Conservation (phyloP, 1,139 yeast genomes). For the Candida pseudoviswanathii region DNA sequence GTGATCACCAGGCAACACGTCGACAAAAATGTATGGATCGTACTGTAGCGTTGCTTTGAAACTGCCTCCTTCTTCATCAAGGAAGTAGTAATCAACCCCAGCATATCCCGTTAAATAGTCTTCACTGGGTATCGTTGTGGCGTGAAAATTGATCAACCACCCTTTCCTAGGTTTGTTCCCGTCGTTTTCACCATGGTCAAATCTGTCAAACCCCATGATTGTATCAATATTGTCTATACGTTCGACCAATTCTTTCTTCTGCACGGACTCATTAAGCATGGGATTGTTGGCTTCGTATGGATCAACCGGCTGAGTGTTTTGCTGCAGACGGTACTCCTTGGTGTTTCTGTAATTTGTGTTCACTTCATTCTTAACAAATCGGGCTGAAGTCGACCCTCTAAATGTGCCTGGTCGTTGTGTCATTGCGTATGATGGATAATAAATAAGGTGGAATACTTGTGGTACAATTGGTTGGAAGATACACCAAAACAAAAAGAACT, state of each 20-base stretch:
- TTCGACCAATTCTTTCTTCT: conserved; percentile 45
- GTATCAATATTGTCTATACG: conserved; percentile 68
- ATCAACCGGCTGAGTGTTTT: conserved; percentile 19
- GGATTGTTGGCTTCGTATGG: conserved; percentile 37
- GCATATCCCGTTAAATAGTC: conserved; percentile 66
- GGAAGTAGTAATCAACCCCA: conserved; percentile 91
- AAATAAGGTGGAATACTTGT: background rate
- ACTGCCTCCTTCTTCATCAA: conserved; percentile 97
- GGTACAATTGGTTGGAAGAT: background rate
- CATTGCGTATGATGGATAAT: conserved; percentile 5
- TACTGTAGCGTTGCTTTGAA: conserved; percentile 83
- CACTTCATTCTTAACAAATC: conserved; percentile 50
- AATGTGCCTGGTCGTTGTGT: conserved; percentile 17
- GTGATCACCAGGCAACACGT: conserved; percentile 64
- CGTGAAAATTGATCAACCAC: conserved; percentile 89
- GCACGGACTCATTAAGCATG: conserved; percentile 43
- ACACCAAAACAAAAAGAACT: background rate
- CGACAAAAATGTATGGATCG: conserved; percentile 87
- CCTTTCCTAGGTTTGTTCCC: conserved; percentile 65
- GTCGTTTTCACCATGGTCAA: conserved; percentile 60
- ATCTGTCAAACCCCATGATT: conserved; percentile 82
- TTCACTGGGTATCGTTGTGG: conserved; percentile 60
- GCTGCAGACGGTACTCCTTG: conserved; percentile 8
- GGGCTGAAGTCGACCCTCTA: conserved; percentile 57
- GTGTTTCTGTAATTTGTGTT: conserved; percentile 15